Base-by-base conservation (phyloP, 2,329 filamentous ascomycete genomes). In the Ceratocystis papillata region DNA sequence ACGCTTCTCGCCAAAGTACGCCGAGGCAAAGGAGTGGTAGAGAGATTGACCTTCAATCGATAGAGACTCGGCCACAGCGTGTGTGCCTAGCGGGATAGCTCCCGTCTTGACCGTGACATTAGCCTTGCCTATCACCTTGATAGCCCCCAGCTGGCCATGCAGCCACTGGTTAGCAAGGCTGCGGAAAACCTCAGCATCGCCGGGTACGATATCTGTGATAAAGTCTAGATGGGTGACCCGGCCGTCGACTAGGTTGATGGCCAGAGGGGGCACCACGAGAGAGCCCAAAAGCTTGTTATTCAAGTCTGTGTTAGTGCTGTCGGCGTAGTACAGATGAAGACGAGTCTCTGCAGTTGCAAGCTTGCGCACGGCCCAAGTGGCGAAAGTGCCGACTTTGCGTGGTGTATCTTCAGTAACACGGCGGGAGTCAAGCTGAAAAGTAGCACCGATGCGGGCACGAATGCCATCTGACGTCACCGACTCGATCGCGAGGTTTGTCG, bases 161-260 rank as follows among this genome's bases (percentile, higher is more conserved):
- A 99, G 77, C 86, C 90, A 97, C 74, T 96, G 88, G 73, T 94
- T 90, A 60, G 89, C 90, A 69, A 97, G 82, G 67, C 82, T 82
- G 68, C 89, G 86, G 70, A 96, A 85, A 5, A 86, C 87, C 65
- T 91, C 85, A 15, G 89, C 78, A 71, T 91, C 84, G 37, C 91
- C 92, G 30, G 90, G 87, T 46, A 82, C 78, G 48, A 97, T 76
- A 68, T 94, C 86, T 53, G 88, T 83, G 65, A 94, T 76, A 70
- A 97, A 86, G 71, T 96, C 89, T 67, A 97, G 78, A 66, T 83
- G 78, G 2, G 89, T 97, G 17, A 80, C 84, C 71, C 89, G 83
- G 10, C 89, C 89, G 72, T 96, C 88, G 61, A 87, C 81, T 63
- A 97, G 83, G 72, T 86, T 85, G 68, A 96, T 80, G 68, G 84